Conservation (phyloP, 768 basidiomycete species). For the Boletellus ananiceps region DNA sequence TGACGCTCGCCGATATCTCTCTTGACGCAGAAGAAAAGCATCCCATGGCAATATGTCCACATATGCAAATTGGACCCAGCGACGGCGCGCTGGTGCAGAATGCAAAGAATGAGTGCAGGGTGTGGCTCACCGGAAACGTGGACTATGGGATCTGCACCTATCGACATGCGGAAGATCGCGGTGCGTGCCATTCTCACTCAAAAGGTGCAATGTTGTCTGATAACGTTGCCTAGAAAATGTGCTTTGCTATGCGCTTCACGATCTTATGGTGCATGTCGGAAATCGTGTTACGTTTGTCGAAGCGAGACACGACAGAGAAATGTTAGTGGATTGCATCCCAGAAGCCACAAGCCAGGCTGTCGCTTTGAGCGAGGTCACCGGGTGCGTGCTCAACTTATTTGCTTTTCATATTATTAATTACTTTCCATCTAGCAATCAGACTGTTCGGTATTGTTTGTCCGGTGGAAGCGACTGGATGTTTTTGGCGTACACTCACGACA, state of each 20-base stretch:
- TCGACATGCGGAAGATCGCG: too few relatives aligned
- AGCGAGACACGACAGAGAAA: background rate
- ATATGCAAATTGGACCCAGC: background rate
- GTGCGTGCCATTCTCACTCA: too few relatives aligned
- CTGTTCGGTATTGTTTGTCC: background rate
- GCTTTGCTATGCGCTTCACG: background rate
- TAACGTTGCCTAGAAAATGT: background rate
- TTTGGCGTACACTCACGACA: background rate
- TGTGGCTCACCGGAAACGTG: too few relatives aligned
- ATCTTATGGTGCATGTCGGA: background rate
- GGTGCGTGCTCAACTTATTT: background rate
- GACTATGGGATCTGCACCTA: too few relatives aligned
- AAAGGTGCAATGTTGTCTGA: background rate
- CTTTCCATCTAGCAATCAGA: background rate
- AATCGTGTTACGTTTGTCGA: background rate
- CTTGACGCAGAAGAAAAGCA: background rate
- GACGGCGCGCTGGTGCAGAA: too few relatives aligned
- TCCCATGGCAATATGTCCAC: background rate
- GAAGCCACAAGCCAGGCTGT: background rate
- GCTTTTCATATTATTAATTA: background rate
- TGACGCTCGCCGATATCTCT: background rate
- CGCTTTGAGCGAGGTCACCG: background rate
- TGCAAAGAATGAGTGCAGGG: too few relatives aligned
- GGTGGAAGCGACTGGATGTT: background rate
- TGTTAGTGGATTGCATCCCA: background rate